A percentile compares a stretch with the other conserved stretches of the same genome.
Evolutionary conservation across 2,329 filamentous ascomycete species (phyloP).

Genomic region (Coniochaeta ligniaria): DNA sequence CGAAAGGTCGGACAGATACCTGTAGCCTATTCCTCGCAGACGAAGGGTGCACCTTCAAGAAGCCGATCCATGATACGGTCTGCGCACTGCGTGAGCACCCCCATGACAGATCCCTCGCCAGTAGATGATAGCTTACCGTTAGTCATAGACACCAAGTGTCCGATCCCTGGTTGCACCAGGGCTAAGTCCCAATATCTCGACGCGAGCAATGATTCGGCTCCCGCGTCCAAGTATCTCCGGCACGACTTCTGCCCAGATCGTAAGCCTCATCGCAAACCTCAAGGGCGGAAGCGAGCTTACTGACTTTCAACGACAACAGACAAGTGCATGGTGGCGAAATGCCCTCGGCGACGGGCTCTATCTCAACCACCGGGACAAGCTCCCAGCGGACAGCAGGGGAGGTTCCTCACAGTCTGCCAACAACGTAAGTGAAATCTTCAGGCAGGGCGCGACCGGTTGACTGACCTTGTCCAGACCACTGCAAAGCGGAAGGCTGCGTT

Average conservation of each 20-base stretch:
- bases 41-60: conserved; percentile 13
- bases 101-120: not conserved
- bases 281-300: not conserved
- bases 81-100: conserved; percentile 12
- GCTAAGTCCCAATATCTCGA: conserved; percentile 14
- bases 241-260: conserved; percentile 14
- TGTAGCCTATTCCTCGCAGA: conserved; percentile 11
- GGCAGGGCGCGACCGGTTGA: too few species aligned
- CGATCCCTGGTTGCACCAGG: conserved; percentile 11
- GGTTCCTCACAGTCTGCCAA: conserved; percentile 7
- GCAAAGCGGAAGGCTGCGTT: conserved; percentile 11
- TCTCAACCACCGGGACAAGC: not conserved
- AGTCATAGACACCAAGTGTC: conserved; percentile 12
- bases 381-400: not conserved
- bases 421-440: conserved; percentile 7
- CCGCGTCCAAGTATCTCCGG: conserved; percentile 10
- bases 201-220: conserved; percentile 9
- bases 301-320: conserved; percentile 6
- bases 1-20: conserved; percentile 8
- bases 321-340: conserved; percentile 12
- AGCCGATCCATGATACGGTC: conserved; percentile 12
- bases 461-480: conserved; percentile 8
- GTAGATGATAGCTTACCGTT: not conserved
- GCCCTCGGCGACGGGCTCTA: conserved; percentile 6
- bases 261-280: conserved; percentile 2